Base-by-base conservation (phyloP, 2,329 filamentous ascomycete species). In the Paracorniculantispora psalliotae region DNA sequence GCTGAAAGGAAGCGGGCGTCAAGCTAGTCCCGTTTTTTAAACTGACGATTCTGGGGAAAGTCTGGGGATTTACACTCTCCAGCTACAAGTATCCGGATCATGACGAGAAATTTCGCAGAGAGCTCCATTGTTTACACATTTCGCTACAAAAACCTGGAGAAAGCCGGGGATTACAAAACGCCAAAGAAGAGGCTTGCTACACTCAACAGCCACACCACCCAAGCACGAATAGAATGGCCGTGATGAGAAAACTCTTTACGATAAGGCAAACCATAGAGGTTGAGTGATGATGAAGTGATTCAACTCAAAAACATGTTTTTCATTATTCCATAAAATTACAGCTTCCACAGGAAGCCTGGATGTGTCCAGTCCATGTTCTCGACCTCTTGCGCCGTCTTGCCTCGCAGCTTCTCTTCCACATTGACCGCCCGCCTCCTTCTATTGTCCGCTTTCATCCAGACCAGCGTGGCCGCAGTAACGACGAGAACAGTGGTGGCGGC, bases 361-460 rank as follows among this genome's bases (percentile, higher is more conserved):
- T 90, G 86, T 63, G 77, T 80, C 84, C 84, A 88, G 65, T 88
- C 85, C 63, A 88, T 68, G 66, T 86, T 80, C 64, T 84, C 79
- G 30, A 86, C 75, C 65, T 85, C 72, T 64, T 78, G 71, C 61
- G 75, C 72, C 7, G 75, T 76, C 66, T 87, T 59, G 0, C 83
- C 84, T 1, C 73, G 76, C 62, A 89, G 68, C 61, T 83, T 81
- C 5, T 68, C 67, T 15, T 75, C 72, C 3, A 68, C 59, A 21
- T 73, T 43, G 88, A 68, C 0, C 84, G 84, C 65, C 87, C 88
- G 1, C 85, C 86, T 75, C 64, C 74, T 77, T 67, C 74, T 78
- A 64, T 90, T 89, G 63, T 87, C 82, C 66, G 68, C 71, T 39
- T 73, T 76, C 79, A 89, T 88, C 81, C 82, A 89, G 2, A 79